Evolutionary conservation across 257 asterid species (phyloP), one percentile per base, ranked within the genome.

Genomic region (Eucommia ulmoides): DNA sequence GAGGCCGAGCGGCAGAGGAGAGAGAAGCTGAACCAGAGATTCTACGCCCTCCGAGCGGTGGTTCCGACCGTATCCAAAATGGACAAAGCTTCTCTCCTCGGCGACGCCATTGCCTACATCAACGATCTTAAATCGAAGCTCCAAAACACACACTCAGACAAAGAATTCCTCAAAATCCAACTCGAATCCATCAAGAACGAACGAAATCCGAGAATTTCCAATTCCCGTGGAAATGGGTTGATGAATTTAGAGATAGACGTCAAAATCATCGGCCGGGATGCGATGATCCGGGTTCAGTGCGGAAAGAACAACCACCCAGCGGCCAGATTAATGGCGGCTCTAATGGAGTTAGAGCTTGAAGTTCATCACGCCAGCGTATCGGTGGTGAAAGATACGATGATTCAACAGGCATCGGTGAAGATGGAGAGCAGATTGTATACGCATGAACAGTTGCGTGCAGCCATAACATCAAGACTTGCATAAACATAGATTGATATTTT

Each of bases 1-100:
- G 97, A 87, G 50, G 97, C 97, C 0, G 97, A 87, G 82, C 59
- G 97, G 67, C 97, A 87, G 65, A 73, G 97, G 71, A 65, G 97
- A 61, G 97, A 87, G 81, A 87, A 87, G 61, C 41, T 87, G 57
- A 87, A 87, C 59, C 97, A 87, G 63, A 65, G 68, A 42, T 87
- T 87, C 63, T 83, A 87, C 46, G 81, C 94, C 1, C 80, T 87
- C 2, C 45, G 96, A 54, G 94, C 96, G 0, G 93, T 87, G 0
- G 96, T 87, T 12, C 96, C 96, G 0, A 87, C 83, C 24, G 92
- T 87, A 0, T 83, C 96, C 0, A 86, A 86, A 48, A 82, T 86
- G 96, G 96, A 86, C 66, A 86, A 86, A 52, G 96, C 96, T 10
- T 87, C 97, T 1, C 84, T 87, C 1, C 84, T 87, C 0, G 97